phyloP scores from a whole-genome alignment of 306 rosid genomes.

The Biancaea sappan region DNA sequence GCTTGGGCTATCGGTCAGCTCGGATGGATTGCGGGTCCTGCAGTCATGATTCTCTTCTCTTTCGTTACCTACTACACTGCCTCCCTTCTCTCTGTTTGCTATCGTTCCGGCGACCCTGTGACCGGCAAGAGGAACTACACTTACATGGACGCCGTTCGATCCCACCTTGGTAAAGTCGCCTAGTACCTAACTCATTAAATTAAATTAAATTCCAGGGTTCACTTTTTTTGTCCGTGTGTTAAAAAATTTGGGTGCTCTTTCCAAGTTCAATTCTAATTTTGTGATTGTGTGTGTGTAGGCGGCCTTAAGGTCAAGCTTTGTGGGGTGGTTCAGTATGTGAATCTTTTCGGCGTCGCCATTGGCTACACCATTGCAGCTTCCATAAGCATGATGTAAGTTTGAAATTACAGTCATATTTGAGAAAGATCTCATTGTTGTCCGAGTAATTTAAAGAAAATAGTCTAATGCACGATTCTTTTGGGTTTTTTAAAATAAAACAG shows the following conservation, averaged over 20 bases:
- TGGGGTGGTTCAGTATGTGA: conserved; percentile 63
- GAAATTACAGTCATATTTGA: background rate
- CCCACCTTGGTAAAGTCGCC: conserved; percentile 39
- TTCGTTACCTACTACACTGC: conserved; percentile 44
- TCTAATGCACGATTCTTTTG: conserved; percentile 12
- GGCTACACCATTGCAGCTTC: conserved; percentile 93
- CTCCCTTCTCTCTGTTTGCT: conserved; percentile 39
- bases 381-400: conserved; percentile 85
- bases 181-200: background rate
- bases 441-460: background rate
- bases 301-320: conserved; percentile 43
- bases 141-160: conserved; percentile 41
- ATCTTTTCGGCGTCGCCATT: conserved; percentile 69
- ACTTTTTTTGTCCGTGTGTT: background rate
- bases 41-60: conserved; percentile 45
- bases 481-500: conserved; percentile 21
- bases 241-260: background rate
- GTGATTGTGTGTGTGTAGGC: conserved; percentile 31
- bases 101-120: conserved; percentile 43
- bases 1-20: conserved; percentile 59
- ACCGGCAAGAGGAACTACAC: conserved; percentile 52
- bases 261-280: background rate
- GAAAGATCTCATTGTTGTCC: background rate
- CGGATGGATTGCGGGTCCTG: conserved; percentile 60
- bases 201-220: background rate